Percentiles rank a stretch among this genome's conserved stretches.
phyloP scores from a whole-genome alignment of 169 alveolate genomes.

The Plasmodium cynomolgi region DNA sequence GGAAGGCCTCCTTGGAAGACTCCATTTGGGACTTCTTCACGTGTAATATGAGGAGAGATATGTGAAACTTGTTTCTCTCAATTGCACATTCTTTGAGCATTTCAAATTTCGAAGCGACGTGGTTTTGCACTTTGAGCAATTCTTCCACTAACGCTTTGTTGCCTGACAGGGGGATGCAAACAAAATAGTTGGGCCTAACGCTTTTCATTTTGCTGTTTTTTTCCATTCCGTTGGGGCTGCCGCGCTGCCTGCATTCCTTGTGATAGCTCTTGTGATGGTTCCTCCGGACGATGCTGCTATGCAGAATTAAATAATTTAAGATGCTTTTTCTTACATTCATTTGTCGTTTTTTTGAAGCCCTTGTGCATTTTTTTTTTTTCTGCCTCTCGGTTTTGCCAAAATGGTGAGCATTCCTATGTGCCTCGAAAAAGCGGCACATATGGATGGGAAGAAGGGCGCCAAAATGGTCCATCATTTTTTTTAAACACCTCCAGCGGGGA shows the following conservation, averaged over 20 bases:
- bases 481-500: background rate
- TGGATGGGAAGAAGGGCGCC: background rate
- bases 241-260: background rate
- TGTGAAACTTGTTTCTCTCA: constrained; percentile 62
- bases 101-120: constrained; percentile 29
- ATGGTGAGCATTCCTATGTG: background rate
- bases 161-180: constrained; percentile 34
- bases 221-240: background rate
- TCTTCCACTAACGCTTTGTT: constrained; percentile 12
- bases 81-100: constrained; percentile 44
- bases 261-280: background rate
- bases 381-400: background rate
- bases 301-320: background rate
- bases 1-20: constrained; percentile 43
- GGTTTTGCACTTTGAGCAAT: constrained; percentile 60
- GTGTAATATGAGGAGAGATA: constrained; percentile 54
- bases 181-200: constrained; percentile 39
- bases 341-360: background rate
- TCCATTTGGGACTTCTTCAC: constrained; percentile 36
- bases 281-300: background rate
- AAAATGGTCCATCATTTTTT: background rate
- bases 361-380: background rate
- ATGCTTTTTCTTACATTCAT: background rate
- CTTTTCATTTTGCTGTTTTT: constrained; percentile 21
- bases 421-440: background rate